Conservation (phyloP, 1,284 basidiomycete genomes). For the Polyporus tsugae region DNA sequence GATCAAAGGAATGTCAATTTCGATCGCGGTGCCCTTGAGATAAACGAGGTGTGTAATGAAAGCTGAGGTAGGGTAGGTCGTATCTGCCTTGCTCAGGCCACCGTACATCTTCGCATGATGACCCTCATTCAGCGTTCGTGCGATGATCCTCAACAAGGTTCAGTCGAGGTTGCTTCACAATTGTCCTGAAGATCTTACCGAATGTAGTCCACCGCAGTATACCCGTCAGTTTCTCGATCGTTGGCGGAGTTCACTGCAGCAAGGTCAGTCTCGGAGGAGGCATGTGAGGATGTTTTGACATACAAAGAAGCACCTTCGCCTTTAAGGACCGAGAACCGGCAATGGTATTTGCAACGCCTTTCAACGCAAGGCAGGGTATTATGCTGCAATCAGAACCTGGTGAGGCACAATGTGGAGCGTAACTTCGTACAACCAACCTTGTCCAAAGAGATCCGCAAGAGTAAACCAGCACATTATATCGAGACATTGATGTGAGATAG, state of each 20-base stretch:
- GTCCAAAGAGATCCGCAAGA: constrained; percentile 96
- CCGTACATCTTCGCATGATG: constrained; percentile 60
- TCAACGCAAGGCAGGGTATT: constrained; percentile 89
- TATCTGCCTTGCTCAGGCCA: constrained; percentile 61
- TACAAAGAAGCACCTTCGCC: constrained; percentile 87
- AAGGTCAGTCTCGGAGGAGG: constrained; percentile 12
- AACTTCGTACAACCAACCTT: constrained; percentile 54
- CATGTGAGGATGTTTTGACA: constrained; percentile 39
- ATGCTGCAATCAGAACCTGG: constrained; percentile 54
- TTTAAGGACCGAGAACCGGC: constrained; percentile 76
- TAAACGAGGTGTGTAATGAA: constrained; percentile 89
- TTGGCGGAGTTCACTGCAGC: constrained; percentile 84
- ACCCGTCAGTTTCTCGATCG: constrained; percentile 91
- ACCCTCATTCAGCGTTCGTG: constrained; percentile 71
- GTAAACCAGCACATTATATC: constrained; percentile 84
- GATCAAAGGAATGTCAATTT: constrained; percentile 67
- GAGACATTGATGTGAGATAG: constrained; percentile 71
- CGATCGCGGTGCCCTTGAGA: constrained; percentile 67
- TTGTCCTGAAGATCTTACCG: constrained; percentile 49
- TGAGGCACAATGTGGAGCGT: background rate
- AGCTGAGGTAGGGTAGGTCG: constrained; percentile 72
- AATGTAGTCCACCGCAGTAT: constrained; percentile 88
- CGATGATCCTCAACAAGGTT: constrained; percentile 64
- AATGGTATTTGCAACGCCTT: constrained; percentile 84
- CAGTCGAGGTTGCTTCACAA: background rate